Evolutionary conservation across 106 monocot species (phyloP), one percentile per base, ranked within the genome.

Genomic region (Narthecium ossifragum): DNA sequence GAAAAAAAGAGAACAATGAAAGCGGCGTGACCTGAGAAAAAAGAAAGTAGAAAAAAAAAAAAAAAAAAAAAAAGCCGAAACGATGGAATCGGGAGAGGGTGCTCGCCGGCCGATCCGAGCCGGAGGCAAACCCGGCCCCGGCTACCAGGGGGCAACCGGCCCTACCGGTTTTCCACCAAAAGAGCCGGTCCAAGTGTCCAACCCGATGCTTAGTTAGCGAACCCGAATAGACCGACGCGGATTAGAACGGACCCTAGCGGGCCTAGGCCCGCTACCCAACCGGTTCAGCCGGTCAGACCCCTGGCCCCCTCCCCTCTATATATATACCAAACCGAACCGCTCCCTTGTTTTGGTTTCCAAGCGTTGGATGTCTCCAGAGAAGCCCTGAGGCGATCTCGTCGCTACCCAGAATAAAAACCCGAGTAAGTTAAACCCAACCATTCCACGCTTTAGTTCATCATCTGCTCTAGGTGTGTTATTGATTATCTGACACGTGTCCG

Each of bases 321-420:
- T 68, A 75, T 54, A 67, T 73, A 59, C 36, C 63, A 69, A 64
- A 75, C 75, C 75, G 75, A 45, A 69, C 69, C 75, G 58, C 51
- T 46, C 18, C 49, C 9, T 14, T 30, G 26, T 56, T 31, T 56
- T 55, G 38, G 27, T 38, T 53, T 37, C 46, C 40, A 20, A 20
- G 18, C 17, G 12, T 6, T 6, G 8, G 15, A 49, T 22, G 55
- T 33, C 29, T n/a, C n/a, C n/a, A n/a, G n/a, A n/a, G n/a, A n/a
- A n/a, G n/a, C n/a, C n/a, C n/a, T n/a, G n/a, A n/a, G n/a, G n/a
- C n/a, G n/a, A n/a, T n/a, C n/a, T n/a, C n/a, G n/a, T n/a, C n/a
- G n/a, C n/a, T n/a, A 27, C 54, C 23, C 31, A 34, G 20, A 63
- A 33, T 13, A 18, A 12, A 33, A 31, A 31, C 6, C 43, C 46